Conservation (phyloP, 306 rosid genomes). For the Trifolium subterraneum region DNA sequence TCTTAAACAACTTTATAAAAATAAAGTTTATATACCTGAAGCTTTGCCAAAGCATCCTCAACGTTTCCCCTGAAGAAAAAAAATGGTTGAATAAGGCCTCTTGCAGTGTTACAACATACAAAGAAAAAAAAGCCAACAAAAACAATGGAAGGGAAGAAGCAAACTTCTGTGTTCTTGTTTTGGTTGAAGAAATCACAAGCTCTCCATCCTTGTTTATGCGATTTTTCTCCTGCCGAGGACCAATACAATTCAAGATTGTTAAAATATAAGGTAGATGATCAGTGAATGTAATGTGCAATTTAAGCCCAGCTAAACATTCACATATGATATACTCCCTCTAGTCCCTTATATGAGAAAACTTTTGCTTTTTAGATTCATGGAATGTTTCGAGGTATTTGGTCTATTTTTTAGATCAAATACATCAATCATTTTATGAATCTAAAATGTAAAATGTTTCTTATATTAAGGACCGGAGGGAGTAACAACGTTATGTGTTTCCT, state of each 20-base stretch:
- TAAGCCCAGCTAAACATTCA: background rate
- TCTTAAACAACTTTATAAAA: background rate
- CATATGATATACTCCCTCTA: background rate
- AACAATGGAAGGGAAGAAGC: conserved; percentile 44
- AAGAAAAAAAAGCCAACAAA: conserved; percentile 34
- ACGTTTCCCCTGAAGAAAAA: conserved; percentile 52
- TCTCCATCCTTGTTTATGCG: conserved; percentile 95
- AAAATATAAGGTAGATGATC: conserved; percentile 27
- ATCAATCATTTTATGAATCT: no score
- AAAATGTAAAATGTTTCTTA: no score
- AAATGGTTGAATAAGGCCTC: conserved; percentile 38
- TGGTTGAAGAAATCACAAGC: conserved; percentile 93
- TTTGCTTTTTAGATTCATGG: no score
- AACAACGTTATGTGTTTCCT: background rate
- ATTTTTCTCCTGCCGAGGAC: conserved; percentile 80
- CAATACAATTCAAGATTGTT: conserved; percentile 35
- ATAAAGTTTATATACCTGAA: conserved; percentile 43
- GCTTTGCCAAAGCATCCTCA: conserved; percentile 57
- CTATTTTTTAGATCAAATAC: no score
- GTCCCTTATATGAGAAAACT: no score
- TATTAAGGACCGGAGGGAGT: no score
- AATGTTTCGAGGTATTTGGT: no score
- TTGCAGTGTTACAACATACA: conserved; percentile 26
- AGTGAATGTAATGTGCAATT: conserved; percentile 2
- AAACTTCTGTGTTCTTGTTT: conserved; percentile 91